Conservation (phyloP, 495 filamentous ascomycete species). For the Penicillium silybi region DNA sequence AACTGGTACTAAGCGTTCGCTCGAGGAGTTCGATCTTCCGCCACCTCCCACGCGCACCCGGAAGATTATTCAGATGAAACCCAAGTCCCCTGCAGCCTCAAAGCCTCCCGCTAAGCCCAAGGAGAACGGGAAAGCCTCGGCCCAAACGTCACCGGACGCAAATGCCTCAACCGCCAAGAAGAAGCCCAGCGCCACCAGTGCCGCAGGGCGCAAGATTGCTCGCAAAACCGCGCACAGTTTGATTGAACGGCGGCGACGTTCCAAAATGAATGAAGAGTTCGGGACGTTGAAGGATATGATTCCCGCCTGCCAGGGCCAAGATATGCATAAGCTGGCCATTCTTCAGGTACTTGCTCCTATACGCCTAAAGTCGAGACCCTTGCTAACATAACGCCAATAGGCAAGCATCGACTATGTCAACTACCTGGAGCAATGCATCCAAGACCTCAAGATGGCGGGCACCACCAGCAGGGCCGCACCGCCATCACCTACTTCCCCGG, state of each 20-base stretch:
- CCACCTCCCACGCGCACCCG: conserved; percentile 88
- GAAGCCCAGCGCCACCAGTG: conserved; percentile 67
- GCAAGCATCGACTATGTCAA: conserved; percentile 95
- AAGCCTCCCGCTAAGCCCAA: conserved; percentile 27
- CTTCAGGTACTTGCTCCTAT: conserved; percentile 64
- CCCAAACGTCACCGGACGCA: conserved; percentile 20
- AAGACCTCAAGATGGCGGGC: conserved; percentile 67
- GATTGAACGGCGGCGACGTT: conserved; percentile 85
- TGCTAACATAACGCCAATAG: conserved; percentile 35
- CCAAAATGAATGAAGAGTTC: conserved; percentile 99
- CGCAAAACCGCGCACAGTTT: conserved; percentile 94
- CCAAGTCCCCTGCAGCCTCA: conserved; percentile 29
- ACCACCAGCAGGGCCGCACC: conserved; percentile 15
- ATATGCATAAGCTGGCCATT: conserved; percentile 98
- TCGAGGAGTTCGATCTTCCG: conserved; percentile 69
- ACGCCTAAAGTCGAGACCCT: neutral
- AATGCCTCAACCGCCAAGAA: conserved; percentile 52
- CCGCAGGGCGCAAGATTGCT: conserved; percentile 85
- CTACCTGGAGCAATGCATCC: conserved; percentile 87
- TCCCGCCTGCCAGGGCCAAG: conserved; percentile 80
- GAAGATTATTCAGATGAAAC: conserved; percentile 98
- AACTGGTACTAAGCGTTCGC: conserved; percentile 45
- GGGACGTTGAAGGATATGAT: conserved; percentile 91
- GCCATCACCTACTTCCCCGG: conserved; percentile 37
- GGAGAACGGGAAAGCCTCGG: conserved; percentile 24